phyloP scores from a whole-genome alignment of 1,284 basidiomycete genomes.

The Ceratobasidium sp. region DNA sequence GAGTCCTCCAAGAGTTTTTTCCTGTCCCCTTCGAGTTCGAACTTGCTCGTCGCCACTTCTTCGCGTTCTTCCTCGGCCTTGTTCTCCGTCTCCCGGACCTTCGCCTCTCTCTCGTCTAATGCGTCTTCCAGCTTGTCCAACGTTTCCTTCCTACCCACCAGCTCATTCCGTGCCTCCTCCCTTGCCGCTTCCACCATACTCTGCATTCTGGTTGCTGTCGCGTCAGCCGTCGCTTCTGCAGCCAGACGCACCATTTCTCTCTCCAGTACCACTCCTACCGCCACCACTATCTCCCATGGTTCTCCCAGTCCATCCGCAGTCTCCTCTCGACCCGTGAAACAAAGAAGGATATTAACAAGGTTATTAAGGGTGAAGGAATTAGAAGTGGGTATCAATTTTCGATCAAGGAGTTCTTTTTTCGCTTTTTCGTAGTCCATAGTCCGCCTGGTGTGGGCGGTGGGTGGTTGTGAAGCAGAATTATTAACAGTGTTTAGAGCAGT shows the following conservation, averaged over 20 bases:
- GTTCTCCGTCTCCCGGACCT: no score
- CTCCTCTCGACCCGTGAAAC: background rate
- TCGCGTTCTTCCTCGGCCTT: no score
- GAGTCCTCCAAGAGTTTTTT: background rate
- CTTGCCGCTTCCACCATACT: background rate
- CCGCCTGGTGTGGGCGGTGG: no score
- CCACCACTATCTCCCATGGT: conserved; percentile 7
- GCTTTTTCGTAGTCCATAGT: background rate
- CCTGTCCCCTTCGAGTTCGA: background rate
- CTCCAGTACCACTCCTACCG: background rate
- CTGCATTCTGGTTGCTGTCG: background rate
- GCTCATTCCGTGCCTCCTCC: background rate
- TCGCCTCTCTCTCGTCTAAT: no score
- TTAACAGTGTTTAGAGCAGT: no score
- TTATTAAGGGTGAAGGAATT: no score
- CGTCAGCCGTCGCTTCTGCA: background rate
- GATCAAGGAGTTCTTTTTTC: background rate
- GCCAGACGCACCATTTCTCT: background rate
- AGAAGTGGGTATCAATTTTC: no score
- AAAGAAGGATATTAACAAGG: no score
- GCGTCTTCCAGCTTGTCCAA: background rate
- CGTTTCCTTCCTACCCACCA: background rate
- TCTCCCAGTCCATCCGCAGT: background rate
- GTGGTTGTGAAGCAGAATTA: no score
- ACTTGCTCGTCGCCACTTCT: background rate